Evolutionary conservation across 2,329 filamentous ascomycete genomes (phyloP), one percentile per base, ranked within the genome.

Genomic region (Pseudogymnoascus sp.): DNA sequence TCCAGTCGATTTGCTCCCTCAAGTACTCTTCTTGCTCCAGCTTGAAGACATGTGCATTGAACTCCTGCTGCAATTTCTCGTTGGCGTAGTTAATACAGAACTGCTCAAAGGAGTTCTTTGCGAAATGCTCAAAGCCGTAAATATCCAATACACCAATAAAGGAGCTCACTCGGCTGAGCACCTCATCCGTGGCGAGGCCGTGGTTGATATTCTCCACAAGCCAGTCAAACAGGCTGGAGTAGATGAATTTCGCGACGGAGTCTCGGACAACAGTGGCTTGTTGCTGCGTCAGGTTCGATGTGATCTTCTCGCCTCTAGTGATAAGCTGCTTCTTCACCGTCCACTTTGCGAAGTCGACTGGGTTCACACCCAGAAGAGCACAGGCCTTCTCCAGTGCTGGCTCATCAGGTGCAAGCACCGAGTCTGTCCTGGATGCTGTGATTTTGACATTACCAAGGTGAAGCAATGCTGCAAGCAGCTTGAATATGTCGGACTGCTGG

Each of bases 41-140:
- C 77, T 97, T 97, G 84, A 99, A 99, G 36, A 99, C 95, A 73
- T 99, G 95, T 75, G 96, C 91, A 78, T 99, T 99, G 82, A 99
- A 99, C 75, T 97, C 93, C 76, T 99, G 95, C 75, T 99, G 95
- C 63, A 99, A 81, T 78, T 99, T 99, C 78, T 99, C 95, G 77
- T 99, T 99, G 77, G 95, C 95, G 73, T 99, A 99, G 78, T 99
- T 99, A 84, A 99, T 99, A 78, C 95, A 99, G 78, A 99, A 99
- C 76, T 99, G 95, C 76, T 99, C 95, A 72, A 99, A 99, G 0
- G 95, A 99, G 79, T 99, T 99, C 82, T 97, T 97, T 67, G 95
- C 93, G 73, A 99, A 99, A 78, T 97, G 95, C 76, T 99, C 95
- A 73, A 99, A 99, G 67, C 93, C 93, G 77, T 97, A 97, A 70